Conservation (phyloP, 495 filamentous ascomycete species). For the Penicillium atrosanguineum region DNA sequence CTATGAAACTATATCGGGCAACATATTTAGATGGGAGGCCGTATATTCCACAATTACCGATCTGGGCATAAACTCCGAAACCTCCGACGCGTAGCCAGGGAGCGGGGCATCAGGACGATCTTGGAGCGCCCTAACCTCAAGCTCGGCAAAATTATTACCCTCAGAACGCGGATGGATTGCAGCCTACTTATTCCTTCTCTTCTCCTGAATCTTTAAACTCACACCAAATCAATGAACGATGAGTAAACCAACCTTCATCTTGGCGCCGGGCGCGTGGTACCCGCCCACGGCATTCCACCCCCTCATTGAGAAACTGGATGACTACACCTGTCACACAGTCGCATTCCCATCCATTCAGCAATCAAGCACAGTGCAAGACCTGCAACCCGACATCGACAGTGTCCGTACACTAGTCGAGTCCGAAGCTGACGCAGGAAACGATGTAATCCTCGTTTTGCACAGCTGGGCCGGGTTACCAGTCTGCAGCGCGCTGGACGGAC, state of each 20-base stretch:
- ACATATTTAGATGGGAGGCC: too few relatives aligned
- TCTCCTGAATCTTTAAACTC: neutral
- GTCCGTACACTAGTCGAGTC: conserved; percentile 26
- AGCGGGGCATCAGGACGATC: neutral
- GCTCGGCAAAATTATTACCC: too few relatives aligned
- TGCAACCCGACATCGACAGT: conserved; percentile 29
- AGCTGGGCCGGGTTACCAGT: conserved; percentile 53
- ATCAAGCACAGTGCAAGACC: conserved; percentile 21
- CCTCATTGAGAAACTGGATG: conserved; percentile 23
- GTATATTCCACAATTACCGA: too few relatives aligned
- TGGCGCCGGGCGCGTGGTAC: conserved; percentile 39
- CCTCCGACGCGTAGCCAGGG: neutral
- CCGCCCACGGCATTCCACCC: conserved; percentile 31
- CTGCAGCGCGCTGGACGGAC: conserved; percentile 45
- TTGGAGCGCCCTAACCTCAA: neutral
- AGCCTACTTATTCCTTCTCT: neutral
- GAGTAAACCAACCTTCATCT: conserved; percentile 34
- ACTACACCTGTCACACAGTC: conserved; percentile 24
- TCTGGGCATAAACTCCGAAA: too few relatives aligned
- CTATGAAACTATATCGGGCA: too few relatives aligned
- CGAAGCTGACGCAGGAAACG: conserved; percentile 27
- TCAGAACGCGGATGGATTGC: neutral
- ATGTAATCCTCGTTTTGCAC: conserved; percentile 39
- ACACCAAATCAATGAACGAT: conserved; percentile 4
- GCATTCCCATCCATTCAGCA: conserved; percentile 35